A percentile compares a stretch with the other conserved stretches of the same genome.
Evolutionary conservation across 192 early-diverging fungal genomes (phyloP).

Genomic region (Coemansia sp.): DNA sequence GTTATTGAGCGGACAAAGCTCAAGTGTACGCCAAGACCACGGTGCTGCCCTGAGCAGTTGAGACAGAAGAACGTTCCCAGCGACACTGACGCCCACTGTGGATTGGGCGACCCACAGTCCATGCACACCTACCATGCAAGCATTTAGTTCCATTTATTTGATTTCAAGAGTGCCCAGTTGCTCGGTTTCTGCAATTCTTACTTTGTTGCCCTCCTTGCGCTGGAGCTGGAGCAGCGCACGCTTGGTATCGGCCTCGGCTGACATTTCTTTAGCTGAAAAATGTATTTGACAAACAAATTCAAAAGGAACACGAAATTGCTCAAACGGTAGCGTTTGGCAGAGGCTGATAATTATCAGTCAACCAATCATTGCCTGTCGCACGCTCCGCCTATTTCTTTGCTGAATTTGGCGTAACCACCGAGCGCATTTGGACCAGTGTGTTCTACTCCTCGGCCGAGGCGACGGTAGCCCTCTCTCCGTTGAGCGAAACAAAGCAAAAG

Average conservation of each 20-base stretch:
- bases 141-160: no score
- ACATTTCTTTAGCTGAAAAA: constrained; percentile 14
- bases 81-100: constrained; percentile 89
- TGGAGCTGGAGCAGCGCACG: constrained; percentile 38
- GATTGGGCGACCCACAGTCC: constrained; percentile 84
- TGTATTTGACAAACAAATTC: constrained; percentile 3
- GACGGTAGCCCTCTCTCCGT: constrained; percentile 10
- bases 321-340: background rate
- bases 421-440: background rate
- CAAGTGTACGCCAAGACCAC: constrained; percentile 74
- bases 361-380: constrained; percentile 29
- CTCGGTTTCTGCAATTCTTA: constrained; percentile 1
- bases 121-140: constrained; percentile 62
- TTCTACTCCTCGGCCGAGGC: constrained; percentile 1
- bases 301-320: background rate
- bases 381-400: background rate
- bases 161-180: background rate
- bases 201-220: constrained; percentile 45
- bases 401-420: background rate
- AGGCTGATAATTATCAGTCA: background rate
- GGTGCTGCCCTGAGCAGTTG: constrained; percentile 89
- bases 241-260: constrained; percentile 31
- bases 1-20: constrained; percentile 98
- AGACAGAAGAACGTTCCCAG: constrained; percentile 95
- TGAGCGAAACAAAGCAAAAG: constrained; percentile 40